These are phyloP conservation scores for Leavenworthia alabamica DNA, from an alignment of 345 rosid species.

Conservation along the genomic window DNA sequence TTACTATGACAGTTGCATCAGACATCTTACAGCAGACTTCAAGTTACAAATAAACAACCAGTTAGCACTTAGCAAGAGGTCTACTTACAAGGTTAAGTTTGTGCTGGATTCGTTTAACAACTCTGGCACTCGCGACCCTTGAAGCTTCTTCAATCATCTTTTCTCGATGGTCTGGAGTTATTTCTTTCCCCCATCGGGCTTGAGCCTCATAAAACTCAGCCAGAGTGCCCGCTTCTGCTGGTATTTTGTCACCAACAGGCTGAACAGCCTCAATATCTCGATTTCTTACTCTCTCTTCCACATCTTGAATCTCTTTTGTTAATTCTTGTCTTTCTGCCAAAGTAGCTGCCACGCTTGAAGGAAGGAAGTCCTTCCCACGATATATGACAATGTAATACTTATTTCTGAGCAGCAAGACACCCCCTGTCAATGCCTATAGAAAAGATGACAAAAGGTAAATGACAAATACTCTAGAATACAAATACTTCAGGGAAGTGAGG, in stretches of 20 bases:
- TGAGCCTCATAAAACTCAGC: conserved; percentile 98
- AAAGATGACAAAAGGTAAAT: not conserved
- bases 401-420: conserved; percentile 86
- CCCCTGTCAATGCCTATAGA: conserved; percentile 77
- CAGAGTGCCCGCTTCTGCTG: conserved; percentile 78
- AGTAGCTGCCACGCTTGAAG: conserved; percentile 73
- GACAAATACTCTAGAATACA: too few species aligned
- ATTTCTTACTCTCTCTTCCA: conserved; percentile 64
- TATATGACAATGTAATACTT: conserved; percentile 88
- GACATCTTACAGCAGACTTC: conserved; percentile 3
- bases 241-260: conserved; percentile 45
- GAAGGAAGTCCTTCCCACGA: conserved; percentile 97
- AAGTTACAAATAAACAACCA: not conserved
- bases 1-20: not conserved
- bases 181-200: conserved; percentile 83
- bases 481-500: not conserved
- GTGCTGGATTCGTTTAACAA: conserved; percentile 68
- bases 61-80: conserved; percentile 13
- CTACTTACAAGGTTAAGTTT: conserved; percentile 68
- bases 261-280: conserved; percentile 42
- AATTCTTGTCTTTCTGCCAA: conserved; percentile 78
- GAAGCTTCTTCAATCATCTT: conserved; percentile 88
- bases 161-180: conserved; percentile 70
- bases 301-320: conserved; percentile 72
- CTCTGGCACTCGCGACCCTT: conserved; percentile 54